Evolutionary conservation across 1,284 basidiomycete species (phyloP), one percentile per base, ranked within the genome.

Genomic region (Cutaneotrichosporon sp.): DNA sequence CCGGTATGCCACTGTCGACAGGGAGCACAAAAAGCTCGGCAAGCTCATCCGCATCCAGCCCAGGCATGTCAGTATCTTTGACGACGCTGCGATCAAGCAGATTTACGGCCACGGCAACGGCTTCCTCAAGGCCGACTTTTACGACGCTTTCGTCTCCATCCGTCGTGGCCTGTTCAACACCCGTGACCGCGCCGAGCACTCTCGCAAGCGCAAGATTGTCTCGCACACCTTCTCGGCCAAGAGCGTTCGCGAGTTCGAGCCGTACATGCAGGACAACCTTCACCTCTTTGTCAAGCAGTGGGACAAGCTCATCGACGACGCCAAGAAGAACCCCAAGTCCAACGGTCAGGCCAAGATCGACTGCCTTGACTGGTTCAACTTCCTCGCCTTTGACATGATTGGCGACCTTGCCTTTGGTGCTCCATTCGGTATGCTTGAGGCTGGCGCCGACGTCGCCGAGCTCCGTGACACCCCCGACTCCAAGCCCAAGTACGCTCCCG

Each of bases 331-430:
- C 33, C 51, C 41, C 34, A 42, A 44, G 8, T 40, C 84, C 84
- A 65, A 68, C 14, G 85, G 84, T 2, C 73, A 75, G 41, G 76
- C 80, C 36, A 83, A 82, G 1, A 77, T 82, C 1, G 78, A 87
- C 2, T 88, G 84, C 81, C 75, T 88, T 45, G 85, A 91, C 68
- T 83, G 80, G 82, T 81, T 80, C 69, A 86, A 86, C 73, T 86
- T 86, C 69, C 84, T 92, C 43, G 88, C 88, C 0, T 94, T 94
- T 69, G 90, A 92, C 73, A 87, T 89, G 63, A 88, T 92, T 48
- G 81, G 86, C 52, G 86, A 88, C 68, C 80, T 90, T 18, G 87
- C 88, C 0, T 92, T 92, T 62, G 90, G 90, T 10, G 81, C 82
- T 12, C 85, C 91, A 0, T 94, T 96, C 63, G 90, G 89, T 26